phyloP scores from a whole-genome alignment of 2,329 filamentous ascomycete genomes.

The Aspergillus pseudonomiae region DNA sequence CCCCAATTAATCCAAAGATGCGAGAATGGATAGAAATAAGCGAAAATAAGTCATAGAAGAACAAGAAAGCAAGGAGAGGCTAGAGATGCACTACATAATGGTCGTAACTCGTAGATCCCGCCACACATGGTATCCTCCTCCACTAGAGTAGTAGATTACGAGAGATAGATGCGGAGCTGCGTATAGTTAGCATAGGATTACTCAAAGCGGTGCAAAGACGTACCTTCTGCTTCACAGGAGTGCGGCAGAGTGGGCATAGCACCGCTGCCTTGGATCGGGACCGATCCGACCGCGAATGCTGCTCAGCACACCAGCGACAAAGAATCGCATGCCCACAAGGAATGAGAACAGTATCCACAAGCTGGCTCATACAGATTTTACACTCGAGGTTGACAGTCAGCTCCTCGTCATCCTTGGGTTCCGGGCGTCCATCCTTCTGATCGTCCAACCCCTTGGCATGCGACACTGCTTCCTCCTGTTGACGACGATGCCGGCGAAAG shows the following conservation, averaged over 20 bases:
- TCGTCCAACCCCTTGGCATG: constrained; percentile 47
- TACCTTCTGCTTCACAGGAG: constrained; percentile 33
- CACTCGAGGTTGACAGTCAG: constrained; percentile 56
- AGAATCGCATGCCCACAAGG: constrained; percentile 60
- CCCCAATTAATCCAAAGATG: neutral
- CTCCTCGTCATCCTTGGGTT: constrained; percentile 51
- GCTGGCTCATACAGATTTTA: constrained; percentile 56
- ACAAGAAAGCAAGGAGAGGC: neutral
- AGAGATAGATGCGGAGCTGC: constrained; percentile 5
- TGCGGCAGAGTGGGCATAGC: constrained; percentile 34
- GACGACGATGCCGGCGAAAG: constrained; percentile 5
- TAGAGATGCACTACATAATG: neutral
- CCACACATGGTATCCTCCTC: neutral
- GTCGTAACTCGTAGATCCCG: neutral
- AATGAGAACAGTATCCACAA: constrained; percentile 55
- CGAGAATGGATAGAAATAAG: neutral
- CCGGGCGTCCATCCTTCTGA: constrained; percentile 49
- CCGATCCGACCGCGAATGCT: constrained; percentile 50
- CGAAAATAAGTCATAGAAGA: neutral
- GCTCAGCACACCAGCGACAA: constrained; percentile 59
- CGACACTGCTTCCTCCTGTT: neutral
- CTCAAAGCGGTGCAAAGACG: neutral
- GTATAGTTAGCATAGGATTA: neutral
- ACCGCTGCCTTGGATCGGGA: constrained; percentile 20
- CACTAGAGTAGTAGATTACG: neutral